Evolutionary conservation across 1,284 basidiomycete genomes (phyloP), one percentile per base, ranked within the genome.

Genomic region (Cystobasidium sp.): DNA sequence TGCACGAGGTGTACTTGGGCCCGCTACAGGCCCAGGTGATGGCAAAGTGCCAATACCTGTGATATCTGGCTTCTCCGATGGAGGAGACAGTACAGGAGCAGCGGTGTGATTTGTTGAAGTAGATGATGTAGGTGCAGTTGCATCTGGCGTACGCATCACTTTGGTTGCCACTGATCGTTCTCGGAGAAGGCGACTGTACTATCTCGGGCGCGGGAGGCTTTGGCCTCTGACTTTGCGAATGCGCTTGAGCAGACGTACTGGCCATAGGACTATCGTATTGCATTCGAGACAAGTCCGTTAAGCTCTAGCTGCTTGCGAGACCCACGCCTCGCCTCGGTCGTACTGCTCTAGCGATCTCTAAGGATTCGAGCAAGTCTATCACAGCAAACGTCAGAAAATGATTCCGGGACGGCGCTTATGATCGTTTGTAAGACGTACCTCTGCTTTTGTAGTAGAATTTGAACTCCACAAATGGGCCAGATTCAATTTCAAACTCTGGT

Each of bases 381-480:
- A 44, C 10, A 61, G 22, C 14, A 9, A 41, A 31, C 14, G 10
- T 12, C 22, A 55, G 10, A 31, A 31, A 24, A 12, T 55, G 3
- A 7, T 16, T 22, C 10, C 24, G 14, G 22, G 10, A 22, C 1
- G 10, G 16, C 39, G 14, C 14, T 43, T 39, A 31, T 5, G 31
- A 10, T 4, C 9, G 24, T n/a, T n/a, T 12, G 46, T n/a, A 44
- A n/a, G 44, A 51, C 56, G 16, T 20, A 52, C 68, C 18, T 46
- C 58, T 24, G 37, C 56, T 59, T 41, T 70, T 70, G 39, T 70
- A 70, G 39, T 61, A 70, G 58, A 70, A 52, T 18, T 52, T 61
- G 46, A 70, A 70, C 22, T 70, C 68, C 9, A 70, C 31, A n/a
- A 61, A 70, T 7, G 68, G 68, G 24, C 31, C 46, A 8, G 56